Evolutionary conservation across 306 rosid species (phyloP).

Genomic region (Malus asiatica): DNA sequence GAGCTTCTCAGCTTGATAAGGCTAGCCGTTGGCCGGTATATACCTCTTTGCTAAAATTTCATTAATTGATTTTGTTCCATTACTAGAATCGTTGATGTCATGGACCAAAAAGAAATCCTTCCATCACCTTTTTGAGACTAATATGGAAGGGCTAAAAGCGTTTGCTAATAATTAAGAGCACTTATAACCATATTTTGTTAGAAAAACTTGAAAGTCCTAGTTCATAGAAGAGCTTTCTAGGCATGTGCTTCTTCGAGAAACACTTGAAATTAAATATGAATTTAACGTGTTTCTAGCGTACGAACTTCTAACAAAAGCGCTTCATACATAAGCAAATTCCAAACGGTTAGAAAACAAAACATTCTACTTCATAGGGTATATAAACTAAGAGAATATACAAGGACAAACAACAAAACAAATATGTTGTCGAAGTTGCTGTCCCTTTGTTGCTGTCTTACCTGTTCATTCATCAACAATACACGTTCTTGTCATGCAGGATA

Average conservation of each 20-base stretch:
- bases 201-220: too few relatives aligned
- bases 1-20: constrained; percentile 80
- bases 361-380: not conserved
- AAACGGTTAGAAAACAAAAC: not conserved
- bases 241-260: not conserved
- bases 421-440: not conserved
- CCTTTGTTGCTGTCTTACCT: not conserved
- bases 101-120: not conserved
- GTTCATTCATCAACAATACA: not conserved
- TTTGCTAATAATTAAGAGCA: not conserved
- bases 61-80: not conserved
- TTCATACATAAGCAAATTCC: not conserved
- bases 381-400: not conserved
- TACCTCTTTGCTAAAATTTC: not conserved
- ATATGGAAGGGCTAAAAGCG: not conserved
- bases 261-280: not conserved
- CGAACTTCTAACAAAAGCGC: not conserved
- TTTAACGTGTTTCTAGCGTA: not conserved
- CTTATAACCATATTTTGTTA: too few relatives aligned
- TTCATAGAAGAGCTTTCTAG: not conserved
- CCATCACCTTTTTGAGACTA: not conserved
- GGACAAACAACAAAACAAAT: not conserved
- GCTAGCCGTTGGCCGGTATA: constrained; percentile 90
- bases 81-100: not conserved
- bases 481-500: not conserved